Evolutionary conservation across 345 rosid species (phyloP), one percentile per base, ranked within the genome.

Genomic region (Lepidium didymum): DNA sequence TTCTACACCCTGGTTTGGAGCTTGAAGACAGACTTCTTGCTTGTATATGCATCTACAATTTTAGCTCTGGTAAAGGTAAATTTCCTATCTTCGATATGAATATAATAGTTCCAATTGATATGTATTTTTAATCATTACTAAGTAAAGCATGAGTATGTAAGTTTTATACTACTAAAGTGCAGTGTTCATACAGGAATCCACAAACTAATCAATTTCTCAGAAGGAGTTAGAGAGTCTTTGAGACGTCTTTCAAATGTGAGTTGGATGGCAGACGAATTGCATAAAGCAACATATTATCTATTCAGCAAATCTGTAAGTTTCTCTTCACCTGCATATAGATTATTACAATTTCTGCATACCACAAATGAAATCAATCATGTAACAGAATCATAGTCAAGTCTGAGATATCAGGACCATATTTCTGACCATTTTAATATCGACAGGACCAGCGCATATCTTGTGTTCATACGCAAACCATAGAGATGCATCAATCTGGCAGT

Each of bases 181-280:
- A 35, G 46, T 64, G 18, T 31, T 68, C 33, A n/a, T 19, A 21
- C 60, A 92, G 98, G 97, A 49, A 83, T 86, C 88, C 89, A 90
- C 74, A 92, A 84, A 72, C 81, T 92, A 6, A 63, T 85, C 49
- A 78, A 82, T 70, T 88, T 90, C 72, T 90, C 97, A 1, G 94
- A 90, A 80, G 97, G 96, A 38, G 90, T 86, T 33, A 70, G 98
- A 44, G 96, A 90, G 62, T 92, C 97, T 21, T 72, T 92, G 43
- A 81, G 96, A 73, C 87, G 98, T 21, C 86, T 92, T 78, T 90
- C 98, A 13, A 64, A 80, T 71, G 87, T 90, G 64, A 84, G 87
- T 8, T 90, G 98, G 98, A 88, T 90, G 91, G 98, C 98, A 31
- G 97, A 92, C 72, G 98, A 92, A 69, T 66, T 92, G 54, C 97